These are phyloP conservation scores for Xerocomus minutiporus DNA, from an alignment of 1,284 basidiomycete species.

Conservation along the genomic window DNA sequence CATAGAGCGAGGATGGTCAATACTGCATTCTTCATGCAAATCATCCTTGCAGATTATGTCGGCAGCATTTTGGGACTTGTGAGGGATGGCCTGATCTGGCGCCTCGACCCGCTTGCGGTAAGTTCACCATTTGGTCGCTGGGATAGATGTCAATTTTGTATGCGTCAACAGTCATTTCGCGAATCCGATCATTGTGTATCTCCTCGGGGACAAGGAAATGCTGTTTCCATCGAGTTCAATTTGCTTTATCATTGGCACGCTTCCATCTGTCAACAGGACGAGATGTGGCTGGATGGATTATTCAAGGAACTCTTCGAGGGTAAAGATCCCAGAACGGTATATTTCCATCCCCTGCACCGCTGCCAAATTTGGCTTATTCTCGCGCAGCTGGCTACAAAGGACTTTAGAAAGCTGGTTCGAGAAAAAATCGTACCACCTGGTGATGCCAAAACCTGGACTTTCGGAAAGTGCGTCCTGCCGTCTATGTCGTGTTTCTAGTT, in stretches of 20 bases:
- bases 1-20: conserved; percentile 72
- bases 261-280: conserved; percentile 56
- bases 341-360: conserved; percentile 10
- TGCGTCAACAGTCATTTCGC: conserved; percentile 19
- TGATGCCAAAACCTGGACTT: conserved; percentile 47
- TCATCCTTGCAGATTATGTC: conserved; percentile 64
- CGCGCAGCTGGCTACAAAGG: conserved; percentile 38
- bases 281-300: conserved; percentile 51
- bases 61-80: conserved; percentile 51
- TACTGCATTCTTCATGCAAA: conserved; percentile 67
- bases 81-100: conserved; percentile 44
- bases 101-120: conserved; percentile 45
- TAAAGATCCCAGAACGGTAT: conserved; percentile 39
- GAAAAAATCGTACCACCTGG: conserved; percentile 34
- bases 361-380: not conserved
- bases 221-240: conserved; percentile 71
- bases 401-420: conserved; percentile 41
- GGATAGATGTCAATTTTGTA: not conserved
- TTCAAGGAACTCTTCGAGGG: conserved; percentile 46
- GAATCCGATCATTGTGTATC: conserved; percentile 28
- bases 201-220: conserved; percentile 69
- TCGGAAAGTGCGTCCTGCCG: conserved; percentile 42
- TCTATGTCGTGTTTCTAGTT: not conserved
- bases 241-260: conserved; percentile 75
- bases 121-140: conserved; percentile 7